A percentile compares a stretch with the other conserved stretches of the same genome.
Conservation (phyloP, 2,329 filamentous ascomycete genomes). For the Botryotinia narcissicola region DNA sequence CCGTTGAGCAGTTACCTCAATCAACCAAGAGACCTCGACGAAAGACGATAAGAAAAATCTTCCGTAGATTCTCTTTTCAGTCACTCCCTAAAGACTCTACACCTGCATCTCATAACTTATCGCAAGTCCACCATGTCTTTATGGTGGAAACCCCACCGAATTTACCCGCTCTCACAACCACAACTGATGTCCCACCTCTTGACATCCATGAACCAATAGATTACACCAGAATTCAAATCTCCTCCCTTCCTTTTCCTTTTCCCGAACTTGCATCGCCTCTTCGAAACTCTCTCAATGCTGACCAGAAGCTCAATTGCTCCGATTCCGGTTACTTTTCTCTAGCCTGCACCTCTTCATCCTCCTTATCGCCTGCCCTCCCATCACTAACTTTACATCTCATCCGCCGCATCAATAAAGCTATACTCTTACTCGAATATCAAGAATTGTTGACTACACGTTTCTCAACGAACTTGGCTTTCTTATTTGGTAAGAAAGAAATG, state of each 20-base stretch:
- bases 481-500: conserved; percentile 20
- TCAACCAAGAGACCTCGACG: background rate
- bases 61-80: conserved; percentile 10
- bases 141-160: background rate
- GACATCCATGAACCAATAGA: conserved; percentile 16
- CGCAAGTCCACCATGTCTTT: background rate
- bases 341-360: background rate
- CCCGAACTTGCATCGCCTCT: conserved; percentile 8
- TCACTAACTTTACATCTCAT: conserved; percentile 7
- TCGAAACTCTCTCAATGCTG: conserved; percentile 1
- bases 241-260: background rate
- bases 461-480: conserved; percentile 14
- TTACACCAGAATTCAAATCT: conserved; percentile 16
- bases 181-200: conserved; percentile 1
- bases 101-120: background rate
- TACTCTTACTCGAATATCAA: conserved; percentile 15
- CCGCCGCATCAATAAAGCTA: conserved; percentile 9
- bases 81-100: background rate
- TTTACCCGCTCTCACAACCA: background rate
- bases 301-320: conserved; percentile 7
- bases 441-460: conserved; percentile 16
- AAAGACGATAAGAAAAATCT: conserved; percentile 15
- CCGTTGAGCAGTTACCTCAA: background rate
- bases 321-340: conserved; percentile 18
- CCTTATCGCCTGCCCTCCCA: background rate